Conservation (phyloP, 202 grass and related monocot species). For the Digitaria exilis region DNA sequence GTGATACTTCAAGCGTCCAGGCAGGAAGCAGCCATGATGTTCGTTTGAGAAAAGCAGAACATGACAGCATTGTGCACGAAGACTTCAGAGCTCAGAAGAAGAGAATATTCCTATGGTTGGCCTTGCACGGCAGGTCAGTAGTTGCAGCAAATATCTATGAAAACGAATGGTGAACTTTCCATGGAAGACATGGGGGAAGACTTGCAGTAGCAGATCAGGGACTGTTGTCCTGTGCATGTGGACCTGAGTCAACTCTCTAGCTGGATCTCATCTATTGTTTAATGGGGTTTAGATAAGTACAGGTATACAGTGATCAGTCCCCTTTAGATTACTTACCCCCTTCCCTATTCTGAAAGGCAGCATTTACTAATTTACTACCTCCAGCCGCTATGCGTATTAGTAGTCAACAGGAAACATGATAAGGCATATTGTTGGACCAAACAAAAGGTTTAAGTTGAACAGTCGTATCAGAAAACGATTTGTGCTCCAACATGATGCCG, state of each 20-base stretch:
- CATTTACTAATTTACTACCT: not conserved
- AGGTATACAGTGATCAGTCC: not conserved
- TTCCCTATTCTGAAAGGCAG: conserved; percentile 2
- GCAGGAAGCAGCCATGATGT: not conserved
- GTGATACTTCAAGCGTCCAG: not conserved
- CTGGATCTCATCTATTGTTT: not conserved
- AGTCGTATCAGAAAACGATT: not conserved
- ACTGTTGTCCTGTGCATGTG: not conserved
- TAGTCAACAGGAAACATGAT: not conserved
- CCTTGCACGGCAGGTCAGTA: not conserved
- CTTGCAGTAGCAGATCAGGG: not conserved
- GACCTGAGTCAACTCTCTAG: not conserved
- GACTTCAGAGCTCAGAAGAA: not conserved
- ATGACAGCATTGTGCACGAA: not conserved
- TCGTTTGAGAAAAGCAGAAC: not conserved
- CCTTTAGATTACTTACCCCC: not conserved
- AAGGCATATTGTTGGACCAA: not conserved
- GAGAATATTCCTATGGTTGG: not conserved
- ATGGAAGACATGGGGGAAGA: conserved; percentile 13
- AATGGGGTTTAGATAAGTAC: not conserved
- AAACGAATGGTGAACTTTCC: not conserved
- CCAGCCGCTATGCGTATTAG: not conserved
- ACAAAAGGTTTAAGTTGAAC: not conserved
- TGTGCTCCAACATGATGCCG: not conserved
- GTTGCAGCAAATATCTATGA: not conserved